Percentiles rank a stretch among this genome's conserved stretches.
These are phyloP conservation scores for Russula sp. DNA, from an alignment of 768 basidiomycete genomes.

Conservation along the genomic window DNA sequence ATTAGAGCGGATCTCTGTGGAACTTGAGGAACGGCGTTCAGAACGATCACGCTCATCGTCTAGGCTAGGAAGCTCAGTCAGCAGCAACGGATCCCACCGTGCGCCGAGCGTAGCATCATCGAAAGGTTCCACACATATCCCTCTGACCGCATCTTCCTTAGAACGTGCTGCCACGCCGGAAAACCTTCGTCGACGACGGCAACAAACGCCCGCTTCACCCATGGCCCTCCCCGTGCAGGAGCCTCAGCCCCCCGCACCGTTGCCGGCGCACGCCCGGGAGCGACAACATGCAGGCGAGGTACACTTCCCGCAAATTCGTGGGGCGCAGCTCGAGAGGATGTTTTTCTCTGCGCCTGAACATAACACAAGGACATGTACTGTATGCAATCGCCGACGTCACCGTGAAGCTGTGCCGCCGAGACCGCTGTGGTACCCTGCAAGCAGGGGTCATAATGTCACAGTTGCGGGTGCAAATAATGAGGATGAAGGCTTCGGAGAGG, in stretches of 20 bases:
- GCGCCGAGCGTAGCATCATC: constrained; percentile 19
- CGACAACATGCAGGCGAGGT: constrained; percentile 31
- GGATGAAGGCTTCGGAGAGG: constrained; percentile 23
- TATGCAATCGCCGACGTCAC: constrained; percentile 49
- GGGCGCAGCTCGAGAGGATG: constrained; percentile 65
- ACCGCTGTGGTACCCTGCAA: constrained; percentile 25
- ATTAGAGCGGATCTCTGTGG: constrained; percentile 52
- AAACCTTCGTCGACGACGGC: not conserved
- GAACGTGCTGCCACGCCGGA: not conserved
- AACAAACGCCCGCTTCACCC: not conserved
- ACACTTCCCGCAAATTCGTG: constrained; percentile 80
- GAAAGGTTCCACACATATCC: not conserved
- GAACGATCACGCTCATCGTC: constrained; percentile 32
- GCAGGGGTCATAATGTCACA: constrained; percentile 17
- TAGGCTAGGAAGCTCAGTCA: constrained; percentile 14
- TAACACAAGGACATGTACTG: constrained; percentile 57
- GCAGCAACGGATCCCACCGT: constrained; percentile 15
- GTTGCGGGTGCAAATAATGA: constrained; percentile 13
- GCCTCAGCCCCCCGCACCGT: constrained; percentile 13
- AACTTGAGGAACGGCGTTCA: constrained; percentile 59
- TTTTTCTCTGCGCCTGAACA: constrained; percentile 80
- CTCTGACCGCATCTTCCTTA: not conserved
- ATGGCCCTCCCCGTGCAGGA: not conserved
- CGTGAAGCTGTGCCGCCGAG: constrained; percentile 14
- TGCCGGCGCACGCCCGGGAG: constrained; percentile 7